Base-by-base conservation (phyloP, 2,329 filamentous ascomycete species). In the Fusarium scirpi region DNA sequence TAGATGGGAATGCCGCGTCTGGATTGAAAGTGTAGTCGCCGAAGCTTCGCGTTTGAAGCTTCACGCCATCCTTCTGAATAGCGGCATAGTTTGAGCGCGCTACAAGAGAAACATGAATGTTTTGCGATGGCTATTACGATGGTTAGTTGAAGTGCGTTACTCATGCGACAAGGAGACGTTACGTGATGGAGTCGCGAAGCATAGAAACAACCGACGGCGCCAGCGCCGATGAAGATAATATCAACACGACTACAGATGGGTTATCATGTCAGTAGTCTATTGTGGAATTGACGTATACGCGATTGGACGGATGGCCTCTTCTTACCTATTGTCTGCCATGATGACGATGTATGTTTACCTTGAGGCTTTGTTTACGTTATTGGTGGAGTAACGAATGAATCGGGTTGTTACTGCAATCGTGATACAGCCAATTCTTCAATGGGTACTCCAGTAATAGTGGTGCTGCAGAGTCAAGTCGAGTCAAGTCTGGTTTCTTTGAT, bases 141-240 rank as follows among this genome's bases (percentile, higher is more conserved):
- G 55, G 45, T 66, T 34, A 63, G 60, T 53, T 24, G 38, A 46
- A 53, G 45, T 51, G 24, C 45, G 52, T 22, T 67, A 47, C 46
- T 48, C 48, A 38, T 55, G 44, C 43, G 34, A n/a, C 25, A 43
- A 55, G 48, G 27, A 47, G 29, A 45, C 72, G 78, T 74, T 80
- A 87, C 87, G 71, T 87, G 83, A 71, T 91, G 89, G 18, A 92
- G 84, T 24, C 91, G 84, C 9, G 90, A 91, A 48, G 89, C 90
- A 74, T 92, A 92, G 81, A 92, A 92, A 58, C 89, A 91, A 58
- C 91, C 91, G 44, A 93, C 89, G 65, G 91, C 90, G 70, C 90
- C 91, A 24, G 90, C 90, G 76, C 91, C 90, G 62, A 92, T 86
- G 71, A 92, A 90, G 60, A 92, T 84, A 59, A 92, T 82, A 69